A percentile compares a stretch with the other conserved stretches of the same genome.
Conservation (phyloP, 257 asterid genomes). For the Solanum peruvianum region DNA sequence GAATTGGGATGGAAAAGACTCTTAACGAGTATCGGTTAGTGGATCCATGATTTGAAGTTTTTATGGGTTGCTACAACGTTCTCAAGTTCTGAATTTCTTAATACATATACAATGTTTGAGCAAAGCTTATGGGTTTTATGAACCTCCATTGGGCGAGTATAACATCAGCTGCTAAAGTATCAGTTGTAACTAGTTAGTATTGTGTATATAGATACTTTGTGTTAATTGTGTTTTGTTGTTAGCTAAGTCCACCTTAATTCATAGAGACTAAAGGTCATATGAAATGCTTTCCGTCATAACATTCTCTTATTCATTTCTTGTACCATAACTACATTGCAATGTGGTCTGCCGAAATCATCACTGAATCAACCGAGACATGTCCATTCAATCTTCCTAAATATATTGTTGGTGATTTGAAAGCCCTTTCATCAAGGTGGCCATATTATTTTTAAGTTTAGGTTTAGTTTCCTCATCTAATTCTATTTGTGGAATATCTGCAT, state of each 20-base stretch:
- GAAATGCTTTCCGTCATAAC: neutral
- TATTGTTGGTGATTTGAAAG: neutral
- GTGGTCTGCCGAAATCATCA: neutral
- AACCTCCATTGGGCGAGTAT: neutral
- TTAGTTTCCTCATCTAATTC: neutral
- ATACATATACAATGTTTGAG: neutral
- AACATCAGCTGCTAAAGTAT: neutral
- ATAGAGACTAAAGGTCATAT: neutral
- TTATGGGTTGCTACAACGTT: neutral
- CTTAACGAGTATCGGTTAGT: no score
- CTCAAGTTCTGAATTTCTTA: neutral
- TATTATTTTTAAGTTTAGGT: neutral
- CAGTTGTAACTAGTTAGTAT: neutral
- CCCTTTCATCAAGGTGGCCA: neutral
- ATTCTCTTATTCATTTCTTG: neutral
- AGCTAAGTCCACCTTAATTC: neutral
- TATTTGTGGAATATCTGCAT: neutral
- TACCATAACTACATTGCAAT: neutral
- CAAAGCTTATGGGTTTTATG: neutral
- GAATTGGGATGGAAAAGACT: no score
- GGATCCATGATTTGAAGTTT: neutral
- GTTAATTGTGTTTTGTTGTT: neutral
- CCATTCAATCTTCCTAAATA: neutral
- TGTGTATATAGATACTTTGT: neutral
- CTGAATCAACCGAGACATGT: neutral